These are phyloP conservation scores for Choanephora cucurbitarum DNA, from an alignment of 371 early-diverging fungal species.

Conservation along the genomic window DNA sequence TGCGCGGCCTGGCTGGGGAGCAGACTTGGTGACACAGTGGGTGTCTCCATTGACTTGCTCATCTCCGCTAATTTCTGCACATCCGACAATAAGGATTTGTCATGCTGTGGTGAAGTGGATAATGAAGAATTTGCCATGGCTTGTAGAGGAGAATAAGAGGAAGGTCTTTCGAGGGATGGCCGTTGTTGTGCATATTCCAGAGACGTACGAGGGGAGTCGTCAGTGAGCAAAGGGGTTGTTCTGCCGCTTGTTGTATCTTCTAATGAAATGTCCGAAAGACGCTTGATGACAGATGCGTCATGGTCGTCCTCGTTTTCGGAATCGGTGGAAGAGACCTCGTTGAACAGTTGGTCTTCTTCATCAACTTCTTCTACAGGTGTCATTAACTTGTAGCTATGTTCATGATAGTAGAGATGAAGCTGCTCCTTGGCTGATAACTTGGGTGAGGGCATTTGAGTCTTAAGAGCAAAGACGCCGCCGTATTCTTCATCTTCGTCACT, in stretches of 20 bases:
- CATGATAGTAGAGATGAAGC: constrained; percentile 1
- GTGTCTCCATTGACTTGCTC: constrained; percentile 16
- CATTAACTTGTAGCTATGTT: constrained; percentile 13
- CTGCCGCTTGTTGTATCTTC: constrained; percentile 10
- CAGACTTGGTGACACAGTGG: background rate
- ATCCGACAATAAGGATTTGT: constrained; percentile 5
- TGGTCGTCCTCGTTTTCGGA: background rate
- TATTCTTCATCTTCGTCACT: constrained; percentile 10
- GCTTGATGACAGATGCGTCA: background rate
- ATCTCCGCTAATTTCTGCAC: constrained; percentile 12
- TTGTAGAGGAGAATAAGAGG: background rate
- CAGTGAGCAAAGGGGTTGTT: constrained; percentile 9
- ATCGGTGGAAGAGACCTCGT: constrained; percentile 5
- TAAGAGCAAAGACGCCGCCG: constrained; percentile 21
- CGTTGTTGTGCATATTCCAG: background rate
- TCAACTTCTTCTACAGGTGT: constrained; percentile 24
- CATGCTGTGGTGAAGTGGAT: background rate
- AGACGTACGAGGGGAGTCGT: background rate
- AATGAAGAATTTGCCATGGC: background rate
- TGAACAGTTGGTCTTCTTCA: constrained; percentile 12
- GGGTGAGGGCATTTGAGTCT: constrained; percentile 20
- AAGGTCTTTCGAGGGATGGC: background rate
- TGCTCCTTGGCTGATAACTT: constrained; percentile 2
- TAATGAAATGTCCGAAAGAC: background rate
- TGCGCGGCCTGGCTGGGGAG: background rate